Percentiles rank a stretch among this genome's conserved stretches.
phyloP scores from a whole-genome alignment of 2,329 filamentous ascomycete species.

The Microsporum audouinii region DNA sequence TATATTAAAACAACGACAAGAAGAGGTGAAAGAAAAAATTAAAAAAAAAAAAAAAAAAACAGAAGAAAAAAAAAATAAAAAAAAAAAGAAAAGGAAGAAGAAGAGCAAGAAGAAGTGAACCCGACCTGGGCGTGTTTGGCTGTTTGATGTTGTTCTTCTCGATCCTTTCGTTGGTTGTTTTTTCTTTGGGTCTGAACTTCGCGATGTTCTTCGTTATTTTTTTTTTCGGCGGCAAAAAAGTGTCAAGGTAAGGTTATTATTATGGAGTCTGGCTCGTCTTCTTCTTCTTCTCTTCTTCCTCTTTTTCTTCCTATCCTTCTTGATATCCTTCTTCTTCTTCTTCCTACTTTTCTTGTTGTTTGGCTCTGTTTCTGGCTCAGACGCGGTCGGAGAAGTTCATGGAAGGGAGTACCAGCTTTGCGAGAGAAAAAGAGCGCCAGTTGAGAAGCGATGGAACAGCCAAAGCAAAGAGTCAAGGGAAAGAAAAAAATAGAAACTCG shows the following conservation, averaged over 20 bases:
- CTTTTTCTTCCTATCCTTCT: not conserved
- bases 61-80: not conserved
- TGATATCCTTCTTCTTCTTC: not conserved
- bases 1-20: not conserved
- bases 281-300: not conserved
- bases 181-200: not conserved
- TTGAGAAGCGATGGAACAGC: not conserved
- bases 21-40: not conserved
- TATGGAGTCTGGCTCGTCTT: not conserved
- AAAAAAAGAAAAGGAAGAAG: not conserved
- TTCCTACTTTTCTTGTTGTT: not conserved
- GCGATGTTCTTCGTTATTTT: not conserved
- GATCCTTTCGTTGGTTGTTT: not conserved
- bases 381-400: not conserved
- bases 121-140: not conserved
- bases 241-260: not conserved
- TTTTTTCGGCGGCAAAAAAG: not conserved
- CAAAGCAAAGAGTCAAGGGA: not conserved
- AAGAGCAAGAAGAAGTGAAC: not conserved
- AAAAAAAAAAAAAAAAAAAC: not conserved
- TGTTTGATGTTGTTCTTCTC: not conserved
- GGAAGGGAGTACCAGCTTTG: not conserved
- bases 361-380: not conserved
- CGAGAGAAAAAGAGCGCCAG: not conserved
- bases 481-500: not conserved